Evolutionary conservation across 2,329 filamentous ascomycete genomes (phyloP).

Genomic region (Corinectria fuckeliana): DNA sequence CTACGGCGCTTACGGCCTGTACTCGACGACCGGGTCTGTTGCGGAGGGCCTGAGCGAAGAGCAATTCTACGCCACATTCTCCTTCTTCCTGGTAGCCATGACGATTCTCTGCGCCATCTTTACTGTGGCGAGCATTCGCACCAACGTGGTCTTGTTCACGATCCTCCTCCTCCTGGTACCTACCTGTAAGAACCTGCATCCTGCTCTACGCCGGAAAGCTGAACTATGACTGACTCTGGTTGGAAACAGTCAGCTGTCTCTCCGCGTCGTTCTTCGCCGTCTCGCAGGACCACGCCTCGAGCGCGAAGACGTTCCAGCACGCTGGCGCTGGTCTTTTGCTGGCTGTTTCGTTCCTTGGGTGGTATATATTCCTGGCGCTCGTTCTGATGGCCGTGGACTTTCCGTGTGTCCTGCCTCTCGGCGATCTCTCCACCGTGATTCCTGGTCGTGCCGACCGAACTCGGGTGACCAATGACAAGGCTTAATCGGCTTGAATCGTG

Average conservation of each 20-base stretch:
- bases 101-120: conserved; percentile 65
- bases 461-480: conserved; percentile 6
- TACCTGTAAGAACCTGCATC: conserved; percentile 33
- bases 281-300: conserved; percentile 20
- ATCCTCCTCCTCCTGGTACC: conserved; percentile 64
- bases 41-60: conserved; percentile 48
- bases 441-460: conserved; percentile 20
- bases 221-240: neutral
- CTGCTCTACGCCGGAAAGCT: rapidly evolving
- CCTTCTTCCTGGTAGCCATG: conserved; percentile 69
- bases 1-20: conserved; percentile 52
- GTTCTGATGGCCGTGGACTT: conserved; percentile 59
- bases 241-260: conserved; percentile 35
- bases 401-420: conserved; percentile 55
- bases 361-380: conserved; percentile 58
- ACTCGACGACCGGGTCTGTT: conserved; percentile 38
- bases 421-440: conserved; percentile 55
- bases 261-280: conserved; percentile 41
- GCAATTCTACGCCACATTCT: conserved; percentile 57
- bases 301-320: conserved; percentile 34
- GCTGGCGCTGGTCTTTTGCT: conserved; percentile 38
- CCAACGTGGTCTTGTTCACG: conserved; percentile 67
- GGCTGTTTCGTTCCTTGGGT: conserved; percentile 45
- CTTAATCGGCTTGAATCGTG: neutral
- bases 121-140: conserved; percentile 68